Evolutionary conservation across 768 basidiomycete species (phyloP).

Genomic region (Pholiota conissans): DNA sequence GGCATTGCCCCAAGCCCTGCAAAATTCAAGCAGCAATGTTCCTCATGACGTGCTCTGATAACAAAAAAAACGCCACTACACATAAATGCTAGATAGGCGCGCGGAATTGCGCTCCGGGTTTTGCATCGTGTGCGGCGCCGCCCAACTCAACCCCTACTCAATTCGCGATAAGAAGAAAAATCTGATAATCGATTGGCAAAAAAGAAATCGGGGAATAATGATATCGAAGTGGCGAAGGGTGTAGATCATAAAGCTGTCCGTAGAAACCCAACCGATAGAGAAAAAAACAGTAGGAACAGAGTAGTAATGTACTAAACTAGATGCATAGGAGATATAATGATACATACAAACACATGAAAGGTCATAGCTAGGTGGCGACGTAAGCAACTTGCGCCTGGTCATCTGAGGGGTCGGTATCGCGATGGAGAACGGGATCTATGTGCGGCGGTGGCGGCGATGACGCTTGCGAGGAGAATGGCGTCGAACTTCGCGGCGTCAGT

Average conservation of each 20-base stretch:
- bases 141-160: no score
- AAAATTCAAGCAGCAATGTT: neutral
- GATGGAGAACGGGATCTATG: neutral
- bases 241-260: constrained; percentile 8
- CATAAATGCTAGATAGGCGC: no score
- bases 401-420: constrained; percentile 10
- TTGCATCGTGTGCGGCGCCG: no score
- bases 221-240: constrained; percentile 7
- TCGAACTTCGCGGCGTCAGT: constrained; percentile 30
- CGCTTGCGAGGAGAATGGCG: constrained; percentile 24
- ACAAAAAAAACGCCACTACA: no score
- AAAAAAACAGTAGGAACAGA: constrained; percentile 6
- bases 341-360: constrained; percentile 19
- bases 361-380: constrained; percentile 13
- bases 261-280: neutral
- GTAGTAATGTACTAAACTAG: constrained; percentile 16
- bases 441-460: constrained; percentile 25
- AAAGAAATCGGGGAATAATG: neutral
- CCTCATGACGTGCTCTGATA: neutral
- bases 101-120: no score
- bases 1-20: constrained; percentile 43
- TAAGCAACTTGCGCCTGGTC: constrained; percentile 20
- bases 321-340: constrained; percentile 18
- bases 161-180: neutral
- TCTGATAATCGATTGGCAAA: neutral